Percentiles rank a stretch among this genome's conserved stretches.
Evolutionary conservation across 371 early-diverging fungal genomes (phyloP).

Genomic region (Parasitella parasitica): DNA sequence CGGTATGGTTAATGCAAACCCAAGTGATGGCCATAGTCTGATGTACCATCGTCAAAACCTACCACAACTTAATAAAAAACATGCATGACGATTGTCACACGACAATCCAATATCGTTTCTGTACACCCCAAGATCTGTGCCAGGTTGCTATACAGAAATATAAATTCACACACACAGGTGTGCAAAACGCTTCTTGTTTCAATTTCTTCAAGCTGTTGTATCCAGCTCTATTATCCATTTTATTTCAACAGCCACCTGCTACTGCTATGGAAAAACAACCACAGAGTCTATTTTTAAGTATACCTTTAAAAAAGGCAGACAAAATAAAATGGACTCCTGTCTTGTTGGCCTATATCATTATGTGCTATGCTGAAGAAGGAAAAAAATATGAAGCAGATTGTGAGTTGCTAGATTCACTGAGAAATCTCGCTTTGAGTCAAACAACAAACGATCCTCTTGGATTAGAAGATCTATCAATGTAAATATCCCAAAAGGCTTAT

Average conservation of each 20-base stretch:
- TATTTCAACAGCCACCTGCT: background rate
- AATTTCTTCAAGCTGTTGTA: constrained; percentile 5
- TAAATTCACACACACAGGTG: background rate
- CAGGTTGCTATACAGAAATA: too few species aligned
- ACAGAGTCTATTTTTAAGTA: constrained; percentile 7
- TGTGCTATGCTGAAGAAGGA: constrained; percentile 41
- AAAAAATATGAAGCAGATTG: constrained; percentile 34
- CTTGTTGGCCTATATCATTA: constrained; percentile 36
- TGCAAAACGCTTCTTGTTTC: background rate
- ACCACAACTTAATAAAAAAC: background rate
- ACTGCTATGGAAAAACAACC: constrained; percentile 5
- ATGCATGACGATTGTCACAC: background rate
- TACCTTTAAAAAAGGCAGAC: constrained; percentile 21
- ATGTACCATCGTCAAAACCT: background rate
- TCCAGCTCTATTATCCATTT: constrained; percentile 8
- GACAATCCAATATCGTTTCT: background rate
- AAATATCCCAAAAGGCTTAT: background rate
- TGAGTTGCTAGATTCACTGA: constrained; percentile 27
- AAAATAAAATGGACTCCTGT: constrained; percentile 30
- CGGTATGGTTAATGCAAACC: constrained; percentile 14
- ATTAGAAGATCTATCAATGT: constrained; percentile 34
- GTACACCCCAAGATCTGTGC: background rate
- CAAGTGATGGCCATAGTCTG: background rate
- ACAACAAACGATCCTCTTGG: constrained; percentile 7
- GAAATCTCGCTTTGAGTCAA: constrained; percentile 22